These are phyloP conservation scores for Wallacemonas collosoma DNA, from an alignment of 208 protist species.

Conservation along the genomic window DNA sequence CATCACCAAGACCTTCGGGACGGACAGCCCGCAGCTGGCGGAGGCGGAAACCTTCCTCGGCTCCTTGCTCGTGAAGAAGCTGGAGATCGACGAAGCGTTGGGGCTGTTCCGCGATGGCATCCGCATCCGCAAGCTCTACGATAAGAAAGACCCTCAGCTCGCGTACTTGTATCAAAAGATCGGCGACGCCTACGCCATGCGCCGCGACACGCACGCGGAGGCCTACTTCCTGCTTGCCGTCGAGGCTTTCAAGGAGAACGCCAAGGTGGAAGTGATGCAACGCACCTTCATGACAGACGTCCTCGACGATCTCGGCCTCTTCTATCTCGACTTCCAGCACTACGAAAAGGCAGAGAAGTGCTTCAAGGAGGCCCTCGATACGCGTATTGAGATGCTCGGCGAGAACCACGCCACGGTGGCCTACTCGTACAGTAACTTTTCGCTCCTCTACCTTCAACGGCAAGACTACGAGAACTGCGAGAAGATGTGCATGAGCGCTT, in stretches of 20 bases:
- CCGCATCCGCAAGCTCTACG: constrained; percentile 63
- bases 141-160: constrained; percentile 77
- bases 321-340: constrained; percentile 90
- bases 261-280: constrained; percentile 74
- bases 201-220: constrained; percentile 81
- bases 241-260: constrained; percentile 82
- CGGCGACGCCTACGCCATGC: constrained; percentile 82
- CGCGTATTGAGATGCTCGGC: constrained; percentile 85
- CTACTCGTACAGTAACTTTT: constrained; percentile 93
- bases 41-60: constrained; percentile 83
- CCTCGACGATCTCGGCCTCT: constrained; percentile 86
- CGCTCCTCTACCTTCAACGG: constrained; percentile 74
- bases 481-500: constrained; percentile 69
- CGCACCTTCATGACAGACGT: constrained; percentile 89
- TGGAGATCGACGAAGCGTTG: constrained; percentile 65
- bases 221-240: constrained; percentile 86
- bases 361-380: constrained; percentile 87
- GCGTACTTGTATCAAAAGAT: constrained; percentile 90
- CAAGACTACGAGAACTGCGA: constrained; percentile 75
- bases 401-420: constrained; percentile 87
- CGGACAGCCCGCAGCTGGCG: constrained; percentile 66
- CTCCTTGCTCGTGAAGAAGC: constrained; percentile 63
- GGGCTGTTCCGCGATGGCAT: constrained; percentile 74
- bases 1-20: constrained; percentile 61
- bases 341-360: constrained; percentile 89